Base-by-base conservation (phyloP, 345 rosid species). In the Eucalyptus virginea region DNA sequence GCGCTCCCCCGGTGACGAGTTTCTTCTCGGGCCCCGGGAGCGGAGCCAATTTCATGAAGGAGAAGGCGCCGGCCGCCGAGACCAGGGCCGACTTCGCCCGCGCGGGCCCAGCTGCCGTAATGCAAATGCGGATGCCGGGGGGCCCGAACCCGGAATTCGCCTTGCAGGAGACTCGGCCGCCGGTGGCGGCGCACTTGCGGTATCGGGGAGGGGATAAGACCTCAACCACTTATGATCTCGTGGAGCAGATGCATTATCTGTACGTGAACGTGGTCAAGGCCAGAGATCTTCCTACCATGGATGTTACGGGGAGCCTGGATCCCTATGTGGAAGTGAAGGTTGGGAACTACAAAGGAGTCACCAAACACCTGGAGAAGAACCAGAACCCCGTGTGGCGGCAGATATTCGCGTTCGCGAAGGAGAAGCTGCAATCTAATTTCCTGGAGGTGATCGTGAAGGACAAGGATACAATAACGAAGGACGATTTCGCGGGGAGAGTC, bases 261-360 rank as follows among this genome's bases (percentile, higher is more conserved):
- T 94, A 92, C 65, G 94, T 93, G 67, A 91, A 91, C 49, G 94
- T 94, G 7, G 94, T 93, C 58, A 94, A 94, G 90, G 95, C 94
- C 69, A 91, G 54, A 87, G 94, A 92, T 34, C 90, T 94, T 60
- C 94, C 95, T 11, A 80, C 37, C 7, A 91, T 90, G 88, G 94
- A 92, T 86, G 92, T 93, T 10, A 65, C 89, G 0, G 95, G 95
- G 9, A 91, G 93, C 54, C 90, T 91, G 49, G 95, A 94, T 60
- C 95, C 95, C 51, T 94, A 94, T 32, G 95, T 91, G 58, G 94
- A 92, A 86, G 94, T 92, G 86, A 94, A 88, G 89, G 90, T 94
- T 40, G 95, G 95, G 81, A 94, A 94, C 90, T 94, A 92, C 81
- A 92, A 44, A 89, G 95, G 94, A 32, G 90, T 92, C 18, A 94